These are phyloP conservation scores for Hygrocybe coccinea DNA, from an alignment of 768 basidiomycete genomes.

Conservation along the genomic window DNA sequence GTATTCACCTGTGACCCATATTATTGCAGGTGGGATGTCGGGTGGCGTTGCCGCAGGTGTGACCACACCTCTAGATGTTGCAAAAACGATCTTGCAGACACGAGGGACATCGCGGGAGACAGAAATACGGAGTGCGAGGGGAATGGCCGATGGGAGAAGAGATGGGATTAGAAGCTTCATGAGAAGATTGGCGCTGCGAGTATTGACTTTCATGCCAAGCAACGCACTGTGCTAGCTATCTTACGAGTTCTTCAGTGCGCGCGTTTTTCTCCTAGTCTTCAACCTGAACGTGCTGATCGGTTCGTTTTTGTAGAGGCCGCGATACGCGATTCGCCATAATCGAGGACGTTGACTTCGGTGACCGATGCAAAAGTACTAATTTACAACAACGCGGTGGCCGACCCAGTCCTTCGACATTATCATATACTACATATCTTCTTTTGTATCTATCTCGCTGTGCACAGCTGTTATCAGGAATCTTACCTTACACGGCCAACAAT, in stretches of 20 bases:
- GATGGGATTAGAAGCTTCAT: constrained; percentile 84
- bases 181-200: constrained; percentile 84
- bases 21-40: constrained; percentile 85
- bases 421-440: not conserved
- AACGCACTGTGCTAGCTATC: constrained; percentile 97
- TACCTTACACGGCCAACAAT: not conserved
- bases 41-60: constrained; percentile 93
- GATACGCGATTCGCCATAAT: constrained; percentile 38
- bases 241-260: constrained; percentile 97
- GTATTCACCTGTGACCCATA: constrained; percentile 93
- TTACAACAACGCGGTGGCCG: not conserved
- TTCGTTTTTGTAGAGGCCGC: constrained; percentile 51
- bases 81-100: constrained; percentile 95
- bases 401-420: not conserved
- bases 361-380: not conserved
- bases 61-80: constrained; percentile 95
- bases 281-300: not conserved
- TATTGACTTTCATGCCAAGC: constrained; percentile 93
- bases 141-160: constrained; percentile 80
- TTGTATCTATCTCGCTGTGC: constrained; percentile 1
- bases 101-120: constrained; percentile 82
- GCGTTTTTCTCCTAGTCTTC: constrained; percentile 1
- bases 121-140: constrained; percentile 77
- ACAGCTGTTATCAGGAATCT: not conserved
- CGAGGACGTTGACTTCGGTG: not conserved